These are phyloP conservation scores for Backusella sp. DNA, from an alignment of 192 early-diverging fungal genomes.

Conservation along the genomic window DNA sequence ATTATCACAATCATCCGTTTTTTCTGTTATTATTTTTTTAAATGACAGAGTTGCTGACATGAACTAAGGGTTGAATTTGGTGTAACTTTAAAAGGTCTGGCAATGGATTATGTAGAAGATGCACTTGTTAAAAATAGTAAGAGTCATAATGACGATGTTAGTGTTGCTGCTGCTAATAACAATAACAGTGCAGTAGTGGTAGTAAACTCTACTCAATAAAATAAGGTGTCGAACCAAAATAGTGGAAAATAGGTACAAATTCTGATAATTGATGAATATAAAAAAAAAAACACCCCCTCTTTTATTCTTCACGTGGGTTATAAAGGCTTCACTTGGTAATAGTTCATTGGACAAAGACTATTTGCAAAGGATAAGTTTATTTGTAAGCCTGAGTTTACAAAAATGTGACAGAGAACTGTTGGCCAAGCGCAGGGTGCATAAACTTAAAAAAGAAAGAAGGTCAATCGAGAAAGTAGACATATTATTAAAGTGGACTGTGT, in stretches of 20 bases:
- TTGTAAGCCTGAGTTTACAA: not conserved
- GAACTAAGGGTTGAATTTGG: not conserved
- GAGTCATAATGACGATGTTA: not conserved
- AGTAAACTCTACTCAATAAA: not conserved
- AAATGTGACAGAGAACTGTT: not conserved
- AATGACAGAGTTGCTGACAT: not conserved
- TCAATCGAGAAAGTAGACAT: not conserved
- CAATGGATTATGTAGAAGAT: not conserved
- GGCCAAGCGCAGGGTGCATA: slow-evolving; percentile 7
- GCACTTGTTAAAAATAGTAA: not conserved
- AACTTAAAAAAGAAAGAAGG: not conserved
- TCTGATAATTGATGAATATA: not conserved
- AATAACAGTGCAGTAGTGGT: not conserved
- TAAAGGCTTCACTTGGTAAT: not conserved
- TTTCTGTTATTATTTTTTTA: not conserved
- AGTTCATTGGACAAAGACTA: not conserved
- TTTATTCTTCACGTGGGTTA: not conserved
- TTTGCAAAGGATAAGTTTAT: not conserved
- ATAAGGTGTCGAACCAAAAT: not conserved
- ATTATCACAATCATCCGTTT: not conserved
- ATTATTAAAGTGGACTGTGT: not conserved
- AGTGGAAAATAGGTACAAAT: not conserved
- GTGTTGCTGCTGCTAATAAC: not conserved
- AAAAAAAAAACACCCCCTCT: not conserved
- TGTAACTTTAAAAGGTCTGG: not conserved